phyloP scores from a whole-genome alignment of 768 basidiomycete genomes.

The Tricholoma bakamatsutake region DNA sequence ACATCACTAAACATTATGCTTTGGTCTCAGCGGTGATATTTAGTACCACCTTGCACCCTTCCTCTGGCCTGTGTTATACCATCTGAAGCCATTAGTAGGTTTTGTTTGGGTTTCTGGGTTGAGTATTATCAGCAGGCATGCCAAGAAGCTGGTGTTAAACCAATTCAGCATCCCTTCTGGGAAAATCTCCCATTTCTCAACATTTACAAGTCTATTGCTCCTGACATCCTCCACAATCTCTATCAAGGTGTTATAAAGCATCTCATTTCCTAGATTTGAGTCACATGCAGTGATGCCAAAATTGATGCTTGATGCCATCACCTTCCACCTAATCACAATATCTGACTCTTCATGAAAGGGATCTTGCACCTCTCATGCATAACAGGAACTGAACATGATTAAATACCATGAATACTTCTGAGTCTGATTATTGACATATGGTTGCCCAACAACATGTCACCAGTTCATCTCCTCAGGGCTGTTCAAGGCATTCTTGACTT shows the following conservation, averaged over 20 bases:
- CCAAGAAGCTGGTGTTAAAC: slow-evolving; percentile 17
- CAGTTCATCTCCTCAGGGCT: not conserved
- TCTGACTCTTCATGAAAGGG: slow-evolving; percentile 29
- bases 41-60: too few relatives aligned
- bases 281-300: slow-evolving; percentile 21
- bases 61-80: too few relatives aligned
- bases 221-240: slow-evolving; percentile 30
- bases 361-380: slow-evolving; percentile 25
- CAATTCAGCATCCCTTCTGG: slow-evolving; percentile 20
- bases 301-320: slow-evolving; percentile 30
- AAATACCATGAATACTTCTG: slow-evolving; percentile 27
- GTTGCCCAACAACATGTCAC: not conserved
- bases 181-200: slow-evolving; percentile 15
- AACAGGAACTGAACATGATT: slow-evolving; percentile 28
- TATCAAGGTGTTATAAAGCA: slow-evolving; percentile 31
- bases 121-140: too few relatives aligned
- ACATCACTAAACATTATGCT: too few relatives aligned
- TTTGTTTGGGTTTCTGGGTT: too few relatives aligned
- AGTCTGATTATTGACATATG: slow-evolving; percentile 22
- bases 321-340: slow-evolving; percentile 29
- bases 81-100: too few relatives aligned
- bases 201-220: slow-evolving; percentile 16
- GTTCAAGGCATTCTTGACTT: not conserved
- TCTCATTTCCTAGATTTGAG: slow-evolving; percentile 24
- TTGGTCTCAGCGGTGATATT: too few relatives aligned